These are phyloP conservation scores for Crithidia sp. DNA, from an alignment of 208 protist species.

Conservation along the genomic window DNA sequence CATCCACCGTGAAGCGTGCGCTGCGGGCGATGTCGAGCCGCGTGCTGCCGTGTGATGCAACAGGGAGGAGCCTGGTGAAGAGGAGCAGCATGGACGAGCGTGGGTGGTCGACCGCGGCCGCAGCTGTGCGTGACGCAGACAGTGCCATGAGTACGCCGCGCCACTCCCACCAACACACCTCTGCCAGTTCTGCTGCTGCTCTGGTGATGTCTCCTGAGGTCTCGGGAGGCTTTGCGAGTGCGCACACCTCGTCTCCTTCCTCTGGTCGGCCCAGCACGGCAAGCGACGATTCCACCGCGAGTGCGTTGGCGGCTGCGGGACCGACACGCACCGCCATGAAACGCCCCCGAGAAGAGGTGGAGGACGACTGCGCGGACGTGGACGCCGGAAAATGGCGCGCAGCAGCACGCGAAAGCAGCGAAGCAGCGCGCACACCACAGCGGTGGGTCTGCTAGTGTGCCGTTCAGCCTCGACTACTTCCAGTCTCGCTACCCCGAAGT, in stretches of 20 bases:
- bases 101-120: slow-evolving; percentile 7
- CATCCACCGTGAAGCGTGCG: slow-evolving; percentile 74
- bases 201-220: slow-evolving; percentile 6
- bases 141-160: slow-evolving; percentile 6
- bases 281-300: slow-evolving; percentile 28
- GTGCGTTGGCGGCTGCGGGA: slow-evolving; percentile 20
- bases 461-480: slow-evolving; percentile 29
- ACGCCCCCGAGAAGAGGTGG: background rate
- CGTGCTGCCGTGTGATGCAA: slow-evolving; percentile 60
- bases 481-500: slow-evolving; percentile 34
- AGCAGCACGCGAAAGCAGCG: background rate
- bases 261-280: slow-evolving; percentile 22
- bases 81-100: slow-evolving; percentile 23
- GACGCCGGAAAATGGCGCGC: background rate
- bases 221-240: background rate
- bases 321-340: background rate
- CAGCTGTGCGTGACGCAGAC: background rate
- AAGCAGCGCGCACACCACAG: background rate
- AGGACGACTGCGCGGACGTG: background rate
- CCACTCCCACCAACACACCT: slow-evolving; percentile 1
- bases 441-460: background rate
- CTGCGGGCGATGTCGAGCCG: slow-evolving; percentile 59
- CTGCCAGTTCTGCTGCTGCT: background rate
- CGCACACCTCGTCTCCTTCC: background rate
- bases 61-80: slow-evolving; percentile 24